Evolutionary conservation across 805 yeast genomes (phyloP).

Genomic region (Tetrapisispora pingtungensis): DNA sequence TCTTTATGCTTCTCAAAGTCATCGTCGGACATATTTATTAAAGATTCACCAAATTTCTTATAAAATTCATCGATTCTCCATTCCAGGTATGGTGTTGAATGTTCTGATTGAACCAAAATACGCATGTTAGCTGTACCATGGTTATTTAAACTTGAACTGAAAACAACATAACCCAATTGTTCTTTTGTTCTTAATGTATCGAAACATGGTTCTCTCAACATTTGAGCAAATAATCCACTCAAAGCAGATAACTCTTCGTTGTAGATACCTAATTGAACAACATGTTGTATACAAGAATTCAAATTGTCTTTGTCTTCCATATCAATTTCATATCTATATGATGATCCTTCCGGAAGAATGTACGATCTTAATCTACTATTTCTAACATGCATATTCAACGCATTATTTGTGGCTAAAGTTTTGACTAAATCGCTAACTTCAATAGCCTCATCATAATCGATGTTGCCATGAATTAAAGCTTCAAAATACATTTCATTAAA

Average conservation of each 20-base stretch:
- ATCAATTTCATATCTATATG: slow-evolving; percentile 37
- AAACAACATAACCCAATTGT: slow-evolving; percentile 91
- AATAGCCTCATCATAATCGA: slow-evolving; percentile 43
- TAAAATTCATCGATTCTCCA: slow-evolving; percentile 66
- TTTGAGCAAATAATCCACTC: slow-evolving; percentile 59
- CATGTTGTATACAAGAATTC: slow-evolving; percentile 77
- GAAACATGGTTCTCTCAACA: slow-evolving; percentile 80
- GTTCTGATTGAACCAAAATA: slow-evolving; percentile 75
- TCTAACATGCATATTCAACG: slow-evolving; percentile 23
- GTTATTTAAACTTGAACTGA: slow-evolving; percentile 58
- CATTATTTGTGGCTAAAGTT: slow-evolving; percentile 36
- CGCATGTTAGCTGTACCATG: slow-evolving; percentile 54
- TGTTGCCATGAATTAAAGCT: slow-evolving; percentile 70
- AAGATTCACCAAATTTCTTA: slow-evolving; percentile 33
- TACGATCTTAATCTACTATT: slow-evolving; percentile 32
- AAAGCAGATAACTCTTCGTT: slow-evolving; percentile 34
- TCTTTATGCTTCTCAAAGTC: slow-evolving; percentile 62
- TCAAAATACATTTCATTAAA: slow-evolving; percentile 56
- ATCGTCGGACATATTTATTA: slow-evolving; percentile 45
- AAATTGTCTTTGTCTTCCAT: slow-evolving; percentile 61
- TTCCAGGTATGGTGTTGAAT: slow-evolving; percentile 62
- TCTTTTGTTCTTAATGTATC: slow-evolving; percentile 85
- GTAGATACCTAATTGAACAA: slow-evolving; percentile 57
- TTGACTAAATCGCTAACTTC: slow-evolving; percentile 38
- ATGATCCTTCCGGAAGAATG: slow-evolving; percentile 32